Percentiles rank a stretch among this genome's conserved stretches.
phyloP scores from a whole-genome alignment of 805 yeast genomes.

The Candida caryicola region DNA sequence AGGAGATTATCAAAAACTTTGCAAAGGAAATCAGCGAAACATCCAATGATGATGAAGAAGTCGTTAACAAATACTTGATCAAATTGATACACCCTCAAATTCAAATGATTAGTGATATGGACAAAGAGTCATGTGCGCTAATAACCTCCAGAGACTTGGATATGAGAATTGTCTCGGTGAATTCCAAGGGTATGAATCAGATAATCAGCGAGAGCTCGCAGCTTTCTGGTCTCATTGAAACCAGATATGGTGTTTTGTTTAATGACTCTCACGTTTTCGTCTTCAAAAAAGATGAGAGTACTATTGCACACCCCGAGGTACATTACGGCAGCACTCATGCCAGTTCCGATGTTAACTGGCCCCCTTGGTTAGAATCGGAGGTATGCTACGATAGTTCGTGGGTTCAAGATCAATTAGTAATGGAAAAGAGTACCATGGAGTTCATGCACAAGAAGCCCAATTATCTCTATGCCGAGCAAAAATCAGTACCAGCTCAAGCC shows the following conservation, averaged over 20 bases:
- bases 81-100: conserved; percentile 79
- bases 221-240: conserved; percentile 46
- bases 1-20: conserved; percentile 44
- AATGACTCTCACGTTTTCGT: conserved; percentile 57
- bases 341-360: conserved; percentile 59
- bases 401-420: conserved; percentile 25
- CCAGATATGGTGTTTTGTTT: conserved; percentile 53
- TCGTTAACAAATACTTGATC: conserved; percentile 58
- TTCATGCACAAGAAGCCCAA: conserved; percentile 51
- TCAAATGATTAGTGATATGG: conserved; percentile 53
- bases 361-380: conserved; percentile 84
- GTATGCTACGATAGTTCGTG: conserved; percentile 36
- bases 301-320: conserved; percentile 14
- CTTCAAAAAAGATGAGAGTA: conserved; percentile 35
- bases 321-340: conserved; percentile 12
- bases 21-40: conserved; percentile 49
- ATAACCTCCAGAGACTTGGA: conserved; percentile 60
- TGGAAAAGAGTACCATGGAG: conserved; percentile 40
- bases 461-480: conserved; percentile 39
- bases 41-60: conserved; percentile 32
- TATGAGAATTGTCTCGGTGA: conserved; percentile 46
- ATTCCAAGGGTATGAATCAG: conserved; percentile 40
- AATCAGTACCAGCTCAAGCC: conserved; percentile 13
- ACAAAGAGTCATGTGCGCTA: conserved; percentile 47
- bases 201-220: conserved; percentile 32